A percentile compares a stretch with the other conserved stretches of the same genome.
phyloP scores from a whole-genome alignment of 805 yeast species.

The Yarrowia sp. region DNA sequence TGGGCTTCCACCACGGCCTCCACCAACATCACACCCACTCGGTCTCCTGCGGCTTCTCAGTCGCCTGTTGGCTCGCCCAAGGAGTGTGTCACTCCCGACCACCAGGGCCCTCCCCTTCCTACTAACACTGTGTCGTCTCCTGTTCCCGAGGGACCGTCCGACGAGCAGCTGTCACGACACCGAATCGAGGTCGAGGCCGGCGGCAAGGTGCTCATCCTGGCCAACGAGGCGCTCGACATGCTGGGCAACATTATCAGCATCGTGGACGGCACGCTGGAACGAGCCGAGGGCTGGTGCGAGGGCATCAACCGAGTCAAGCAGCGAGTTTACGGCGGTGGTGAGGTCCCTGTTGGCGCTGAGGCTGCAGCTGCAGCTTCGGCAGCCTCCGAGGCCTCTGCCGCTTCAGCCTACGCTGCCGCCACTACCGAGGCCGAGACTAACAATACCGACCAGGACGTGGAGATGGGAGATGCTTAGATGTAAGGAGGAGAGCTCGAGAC shows the following conservation, averaged over 20 bases:
- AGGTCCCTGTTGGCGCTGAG: neutral
- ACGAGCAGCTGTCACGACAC: slow-evolving; percentile 25
- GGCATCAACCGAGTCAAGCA: slow-evolving; percentile 36
- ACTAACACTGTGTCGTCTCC: slow-evolving; percentile 18
- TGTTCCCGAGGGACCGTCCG: slow-evolving; percentile 17
- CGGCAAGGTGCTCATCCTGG: slow-evolving; percentile 73
- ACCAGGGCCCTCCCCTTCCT: slow-evolving; percentile 26
- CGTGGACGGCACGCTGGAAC: slow-evolving; percentile 77
- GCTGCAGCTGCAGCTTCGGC: neutral
- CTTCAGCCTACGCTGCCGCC: neutral
- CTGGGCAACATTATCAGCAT: slow-evolving; percentile 76
- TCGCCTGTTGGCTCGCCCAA: slow-evolving; percentile 10
- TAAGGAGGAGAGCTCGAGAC: neutral
- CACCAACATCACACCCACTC: slow-evolving; percentile 19
- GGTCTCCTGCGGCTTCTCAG: slow-evolving; percentile 13
- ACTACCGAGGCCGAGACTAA: neutral
- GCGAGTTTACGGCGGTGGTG: neutral
- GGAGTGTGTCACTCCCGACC: slow-evolving; percentile 15
- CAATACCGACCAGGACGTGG: slow-evolving; percentile 16
- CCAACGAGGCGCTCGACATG: slow-evolving; percentile 87
- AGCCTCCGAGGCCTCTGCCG: neutral
- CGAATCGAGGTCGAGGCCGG: slow-evolving; percentile 43
- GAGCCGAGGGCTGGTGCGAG: slow-evolving; percentile 78
- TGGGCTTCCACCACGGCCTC: slow-evolving; percentile 48
- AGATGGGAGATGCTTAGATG: slow-evolving; percentile 18